Percentiles rank a stretch among this genome's conserved stretches.
phyloP scores from a whole-genome alignment of 768 basidiomycete species.

The Paxillus rubicundulus region DNA sequence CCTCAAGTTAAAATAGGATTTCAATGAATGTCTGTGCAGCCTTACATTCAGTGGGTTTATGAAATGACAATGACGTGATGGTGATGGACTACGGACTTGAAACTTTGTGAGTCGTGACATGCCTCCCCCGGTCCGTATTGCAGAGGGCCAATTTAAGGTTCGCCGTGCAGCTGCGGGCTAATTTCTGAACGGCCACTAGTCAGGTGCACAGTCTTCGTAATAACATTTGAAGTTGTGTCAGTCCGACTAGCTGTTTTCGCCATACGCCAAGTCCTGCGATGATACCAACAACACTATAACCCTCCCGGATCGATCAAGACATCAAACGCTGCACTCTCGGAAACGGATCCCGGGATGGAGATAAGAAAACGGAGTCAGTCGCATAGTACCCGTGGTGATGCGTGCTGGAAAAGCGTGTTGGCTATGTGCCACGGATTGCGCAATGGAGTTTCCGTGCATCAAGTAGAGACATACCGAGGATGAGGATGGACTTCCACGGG shows the following conservation, averaged over 20 bases:
- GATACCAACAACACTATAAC: constrained; percentile 3
- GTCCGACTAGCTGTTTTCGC: constrained; percentile 6
- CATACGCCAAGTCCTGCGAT: background rate
- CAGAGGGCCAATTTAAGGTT: background rate
- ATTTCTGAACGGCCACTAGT: constrained; percentile 6
- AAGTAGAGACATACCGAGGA: constrained; percentile 9
- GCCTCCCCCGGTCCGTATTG: constrained; percentile 11
- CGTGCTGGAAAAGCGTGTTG: constrained; percentile 26
- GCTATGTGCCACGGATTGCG: constrained; percentile 18
- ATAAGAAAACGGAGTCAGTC: constrained; percentile 21
- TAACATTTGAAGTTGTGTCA: constrained; percentile 12
- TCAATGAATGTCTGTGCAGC: constrained; percentile 12
- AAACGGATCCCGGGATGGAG: constrained; percentile 19
- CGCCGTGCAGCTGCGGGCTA: constrained; percentile 2
- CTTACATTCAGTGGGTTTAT: constrained; percentile 14
- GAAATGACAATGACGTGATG: constrained; percentile 27
- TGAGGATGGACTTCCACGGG: constrained; percentile 12
- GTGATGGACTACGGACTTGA: constrained; percentile 14
- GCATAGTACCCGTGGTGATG: constrained; percentile 24
- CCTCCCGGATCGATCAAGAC: constrained; percentile 14
- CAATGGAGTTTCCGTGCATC: constrained; percentile 20
- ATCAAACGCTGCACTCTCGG: constrained; percentile 16
- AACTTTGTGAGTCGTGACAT: constrained; percentile 26
- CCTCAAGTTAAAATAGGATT: constrained; percentile 11
- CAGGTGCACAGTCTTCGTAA: constrained; percentile 5